Conservation (phyloP, 2,329 filamentous ascomycete species). For the Myriosclerotinia duriaeana region DNA sequence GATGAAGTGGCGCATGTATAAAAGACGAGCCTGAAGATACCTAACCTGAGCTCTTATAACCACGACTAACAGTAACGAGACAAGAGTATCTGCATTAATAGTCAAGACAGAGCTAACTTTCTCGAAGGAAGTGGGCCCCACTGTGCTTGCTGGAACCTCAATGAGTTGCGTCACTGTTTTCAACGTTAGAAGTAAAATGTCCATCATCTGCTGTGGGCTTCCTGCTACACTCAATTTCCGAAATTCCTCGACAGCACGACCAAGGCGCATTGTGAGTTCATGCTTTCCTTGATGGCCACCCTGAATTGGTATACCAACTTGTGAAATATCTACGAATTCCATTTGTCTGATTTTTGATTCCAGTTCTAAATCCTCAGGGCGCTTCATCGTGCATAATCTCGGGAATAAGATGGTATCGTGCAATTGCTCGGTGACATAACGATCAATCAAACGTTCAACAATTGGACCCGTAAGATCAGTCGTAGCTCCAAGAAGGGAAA, state of each 20-base stretch:
- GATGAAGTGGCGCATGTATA: constrained; percentile 97
- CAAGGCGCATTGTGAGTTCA: constrained; percentile 74
- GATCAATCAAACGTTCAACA: constrained; percentile 91
- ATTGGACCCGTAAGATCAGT: constrained; percentile 90
- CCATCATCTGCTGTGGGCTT: constrained; percentile 44
- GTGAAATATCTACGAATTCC: constrained; percentile 89
- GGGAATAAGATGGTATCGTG: constrained; percentile 84
- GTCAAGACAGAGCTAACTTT: constrained; percentile 54
- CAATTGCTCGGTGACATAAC: constrained; percentile 89
- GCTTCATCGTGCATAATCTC: constrained; percentile 72
- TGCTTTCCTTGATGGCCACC: constrained; percentile 76
- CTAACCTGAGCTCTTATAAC: constrained; percentile 88
- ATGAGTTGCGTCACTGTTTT: constrained; percentile 76
- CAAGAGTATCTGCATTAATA: constrained; percentile 81
- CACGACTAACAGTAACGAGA: constrained; percentile 86
- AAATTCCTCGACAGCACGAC: constrained; percentile 82
- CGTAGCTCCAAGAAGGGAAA: constrained; percentile 86
- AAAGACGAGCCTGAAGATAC: constrained; percentile 80
- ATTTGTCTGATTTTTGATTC: constrained; percentile 90
- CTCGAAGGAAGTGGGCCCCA: constrained; percentile 40
- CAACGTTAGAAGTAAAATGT: constrained; percentile 49
- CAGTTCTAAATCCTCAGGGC: constrained; percentile 80
- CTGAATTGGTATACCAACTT: constrained; percentile 85
- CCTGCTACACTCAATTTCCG: constrained; percentile 75
- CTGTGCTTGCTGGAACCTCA: constrained; percentile 47